A percentile compares a stretch with the other conserved stretches of the same genome.
Evolutionary conservation across 495 filamentous ascomycete genomes (phyloP).

Genomic region (Penicillium ochrochloron): DNA sequence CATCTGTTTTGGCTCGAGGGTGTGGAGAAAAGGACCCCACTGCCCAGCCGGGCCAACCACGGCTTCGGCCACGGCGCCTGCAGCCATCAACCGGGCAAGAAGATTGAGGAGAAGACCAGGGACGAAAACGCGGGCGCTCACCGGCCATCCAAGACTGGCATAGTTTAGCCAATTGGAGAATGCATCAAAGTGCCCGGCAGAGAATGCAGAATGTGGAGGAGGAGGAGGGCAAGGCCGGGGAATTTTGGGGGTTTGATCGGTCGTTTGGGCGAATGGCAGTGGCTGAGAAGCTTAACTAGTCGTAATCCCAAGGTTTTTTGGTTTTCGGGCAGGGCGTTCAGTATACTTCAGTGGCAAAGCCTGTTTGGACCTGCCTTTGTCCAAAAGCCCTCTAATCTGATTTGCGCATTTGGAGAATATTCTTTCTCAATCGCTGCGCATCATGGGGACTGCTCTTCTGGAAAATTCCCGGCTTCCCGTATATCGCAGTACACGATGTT

Average conservation of each 20-base stretch:
- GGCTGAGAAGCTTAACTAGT: conserved; percentile 20
- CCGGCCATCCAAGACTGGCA: conserved; percentile 21
- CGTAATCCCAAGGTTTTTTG: conserved; percentile 2
- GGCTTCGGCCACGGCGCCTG: conserved; percentile 7
- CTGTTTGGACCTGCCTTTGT: neutral
- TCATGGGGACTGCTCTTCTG: conserved; percentile 17
- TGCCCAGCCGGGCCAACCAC: conserved; percentile 16
- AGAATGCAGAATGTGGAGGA: conserved; percentile 27
- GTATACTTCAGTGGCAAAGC: neutral
- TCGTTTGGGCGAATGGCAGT: conserved; percentile 21
- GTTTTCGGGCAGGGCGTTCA: conserved; percentile 1
- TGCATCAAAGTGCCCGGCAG: conserved; percentile 13
- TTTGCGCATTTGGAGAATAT: neutral
- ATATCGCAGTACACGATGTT: conserved; percentile 1
- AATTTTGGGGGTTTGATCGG: conserved; percentile 22
- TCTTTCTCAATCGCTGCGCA: neutral
- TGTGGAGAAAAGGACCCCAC: conserved; percentile 14
- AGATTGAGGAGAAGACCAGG: conserved; percentile 1
- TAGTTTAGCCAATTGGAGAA: conserved; percentile 13
- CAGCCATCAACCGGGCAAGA: conserved; percentile 8
- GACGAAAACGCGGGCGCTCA: conserved; percentile 16
- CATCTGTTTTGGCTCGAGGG: conserved; percentile 6
- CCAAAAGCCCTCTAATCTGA: neutral
- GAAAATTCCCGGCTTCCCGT: conserved; percentile 34
- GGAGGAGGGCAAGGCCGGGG: conserved; percentile 23